Base-by-base conservation (phyloP, 2,329 filamentous ascomycete species). In the Aspergillus brasiliensis region DNA sequence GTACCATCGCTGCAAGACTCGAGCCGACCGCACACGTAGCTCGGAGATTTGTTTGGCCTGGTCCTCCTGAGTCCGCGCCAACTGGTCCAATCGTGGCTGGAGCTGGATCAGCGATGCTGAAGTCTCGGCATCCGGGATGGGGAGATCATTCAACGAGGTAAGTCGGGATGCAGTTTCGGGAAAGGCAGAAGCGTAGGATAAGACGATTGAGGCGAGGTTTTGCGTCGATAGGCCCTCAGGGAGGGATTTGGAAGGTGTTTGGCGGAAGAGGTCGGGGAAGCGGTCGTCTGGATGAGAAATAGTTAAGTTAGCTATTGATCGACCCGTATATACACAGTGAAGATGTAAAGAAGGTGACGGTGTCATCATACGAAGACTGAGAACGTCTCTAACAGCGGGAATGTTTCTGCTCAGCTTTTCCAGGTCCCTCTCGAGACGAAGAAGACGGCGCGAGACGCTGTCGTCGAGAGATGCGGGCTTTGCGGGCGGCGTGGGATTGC, bases 1-100 rank as follows among this genome's bases (percentile, higher is more conserved):
- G 75, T 94, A 92, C 89, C 91, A 96, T 37, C 81, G 76, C 65
- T 88, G 83, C 60, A 92, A 76, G 23, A 84, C 78, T 63, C 74
- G 73, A 25, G 79, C 79, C 56, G 78, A 80, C 11, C 78, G 73
- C 8, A 75, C 68, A 34, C 79, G 70, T 54, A 82, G 60, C 55
- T 78, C 77, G 6, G 75, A 75, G 11, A 82, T 71, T 34, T 76
- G 70, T 11, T 59, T 63, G 15, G 75, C 74, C 63, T 82, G 76
- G 19, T 72, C 67, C 4, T 73, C 69, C 68, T 82, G 80, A 37
- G 65, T 68, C 27, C 65, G 58, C 48, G 72, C 65, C 11, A 79
- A 56, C 34, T 68, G 68, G 56, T 78, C 73, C 8, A 82, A 62
- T 11, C 75, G 72, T n/a, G 79, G 78, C 54, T 76, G 73, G 17